Percentiles rank a stretch among this genome's conserved stretches.
phyloP scores from a whole-genome alignment of 2,329 filamentous ascomycete species.

The Pyricularia sp. region DNA sequence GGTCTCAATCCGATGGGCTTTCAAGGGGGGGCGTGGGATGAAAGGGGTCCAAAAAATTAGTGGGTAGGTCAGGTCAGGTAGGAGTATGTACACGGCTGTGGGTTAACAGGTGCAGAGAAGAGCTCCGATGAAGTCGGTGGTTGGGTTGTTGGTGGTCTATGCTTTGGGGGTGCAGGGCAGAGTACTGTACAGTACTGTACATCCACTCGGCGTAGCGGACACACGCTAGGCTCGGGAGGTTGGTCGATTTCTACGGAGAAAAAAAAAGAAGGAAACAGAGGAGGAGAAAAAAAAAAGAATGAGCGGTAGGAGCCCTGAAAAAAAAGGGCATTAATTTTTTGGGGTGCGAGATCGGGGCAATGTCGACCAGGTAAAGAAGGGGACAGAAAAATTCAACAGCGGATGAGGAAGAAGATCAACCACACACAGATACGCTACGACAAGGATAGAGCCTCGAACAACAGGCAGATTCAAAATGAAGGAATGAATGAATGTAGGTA shows the following conservation, averaged over 20 bases:
- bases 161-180: not conserved
- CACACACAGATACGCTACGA: not conserved
- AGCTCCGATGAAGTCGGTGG: not conserved
- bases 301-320: not conserved
- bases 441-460: not conserved
- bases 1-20: not conserved
- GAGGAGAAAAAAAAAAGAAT: too few species aligned
- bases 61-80: not conserved
- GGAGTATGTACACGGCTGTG: not conserved
- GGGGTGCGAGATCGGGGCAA: not conserved
- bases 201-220: not conserved
- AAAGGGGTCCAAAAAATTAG: not conserved
- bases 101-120: not conserved
- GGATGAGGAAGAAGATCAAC: not conserved
- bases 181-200: not conserved
- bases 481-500: not conserved
- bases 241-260: not conserved
- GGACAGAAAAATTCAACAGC: not conserved
- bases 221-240: not conserved
- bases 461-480: not conserved
- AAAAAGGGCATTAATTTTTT: not conserved
- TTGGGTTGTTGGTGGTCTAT: not conserved
- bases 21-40: not conserved
- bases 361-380: not conserved
- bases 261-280: not conserved